A percentile compares a stretch with the other conserved stretches of the same genome.
Evolutionary conservation across 1,284 basidiomycete species (phyloP).

Genomic region (Ceratobasidium sp.): DNA sequence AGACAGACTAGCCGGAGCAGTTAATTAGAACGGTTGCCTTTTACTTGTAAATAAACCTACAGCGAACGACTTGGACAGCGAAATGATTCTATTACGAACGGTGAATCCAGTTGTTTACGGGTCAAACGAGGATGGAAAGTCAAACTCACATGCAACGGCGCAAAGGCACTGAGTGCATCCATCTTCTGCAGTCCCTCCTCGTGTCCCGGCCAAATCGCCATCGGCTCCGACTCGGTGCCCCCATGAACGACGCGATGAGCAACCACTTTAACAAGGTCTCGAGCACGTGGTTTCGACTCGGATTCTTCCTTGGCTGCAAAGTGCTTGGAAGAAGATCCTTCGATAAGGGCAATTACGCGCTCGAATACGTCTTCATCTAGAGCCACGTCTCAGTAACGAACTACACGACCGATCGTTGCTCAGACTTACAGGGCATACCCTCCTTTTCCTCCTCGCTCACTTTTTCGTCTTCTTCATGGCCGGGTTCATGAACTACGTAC

Average conservation of each 20-base stretch:
- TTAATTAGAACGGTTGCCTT: slow-evolving; percentile 66
- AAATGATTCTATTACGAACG: slow-evolving; percentile 59
- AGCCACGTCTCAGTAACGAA: slow-evolving; percentile 46
- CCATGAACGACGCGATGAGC: slow-evolving; percentile 87
- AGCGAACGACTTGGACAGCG: slow-evolving; percentile 58
- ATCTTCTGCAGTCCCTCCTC: slow-evolving; percentile 71
- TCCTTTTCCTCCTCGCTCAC: slow-evolving; percentile 53
- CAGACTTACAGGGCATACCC: slow-evolving; percentile 44
- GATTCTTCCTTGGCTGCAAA: slow-evolving; percentile 53
- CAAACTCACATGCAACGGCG: slow-evolving; percentile 71
- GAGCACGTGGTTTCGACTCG: slow-evolving; percentile 49
- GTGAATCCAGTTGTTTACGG: neutral
- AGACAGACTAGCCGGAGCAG: slow-evolving; percentile 71
- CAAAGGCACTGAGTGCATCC: slow-evolving; percentile 78
- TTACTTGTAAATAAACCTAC: slow-evolving; percentile 53
- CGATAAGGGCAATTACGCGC: slow-evolving; percentile 66
- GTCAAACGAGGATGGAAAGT: neutral
- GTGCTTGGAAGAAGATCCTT: slow-evolving; percentile 48
- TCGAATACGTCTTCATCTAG: slow-evolving; percentile 68
- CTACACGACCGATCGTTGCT: too few species aligned
- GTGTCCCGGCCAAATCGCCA: slow-evolving; percentile 66
- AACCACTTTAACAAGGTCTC: slow-evolving; percentile 61
- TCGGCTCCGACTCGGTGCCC: slow-evolving; percentile 74
- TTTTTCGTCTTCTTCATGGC: slow-evolving; percentile 50
- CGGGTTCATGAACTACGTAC: slow-evolving; percentile 47